These are phyloP conservation scores for Phytophthora tentaculata DNA, from an alignment of 352 stramenopile species.

Conservation along the genomic window DNA sequence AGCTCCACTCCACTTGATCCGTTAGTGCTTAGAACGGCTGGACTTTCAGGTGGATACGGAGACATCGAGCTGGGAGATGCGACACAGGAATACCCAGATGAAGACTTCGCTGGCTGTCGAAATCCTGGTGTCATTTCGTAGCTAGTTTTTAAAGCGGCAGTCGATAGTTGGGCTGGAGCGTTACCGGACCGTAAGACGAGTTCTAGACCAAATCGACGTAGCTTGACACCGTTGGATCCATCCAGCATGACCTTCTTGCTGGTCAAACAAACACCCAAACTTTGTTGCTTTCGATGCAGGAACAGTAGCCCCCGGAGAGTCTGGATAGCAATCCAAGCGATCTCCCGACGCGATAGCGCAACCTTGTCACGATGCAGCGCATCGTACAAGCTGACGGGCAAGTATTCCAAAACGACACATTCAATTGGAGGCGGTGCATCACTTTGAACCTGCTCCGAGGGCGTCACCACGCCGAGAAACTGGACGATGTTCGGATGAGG, in stretches of 20 bases:
- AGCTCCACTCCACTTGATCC: not conserved
- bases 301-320: constrained; percentile 51
- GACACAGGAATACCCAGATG: constrained; percentile 3
- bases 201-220: constrained; percentile 63
- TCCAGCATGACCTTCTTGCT: constrained; percentile 75
- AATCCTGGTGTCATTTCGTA: constrained; percentile 36
- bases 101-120: constrained; percentile 1
- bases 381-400: constrained; percentile 59
- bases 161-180: constrained; percentile 29
- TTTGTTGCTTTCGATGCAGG: constrained; percentile 44
- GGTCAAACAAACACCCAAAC: constrained; percentile 59
- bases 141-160: constrained; percentile 18
- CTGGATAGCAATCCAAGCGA: constrained; percentile 53
- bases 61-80: constrained; percentile 9
- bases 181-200: constrained; percentile 34
- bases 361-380: constrained; percentile 56
- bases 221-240: constrained; percentile 43
- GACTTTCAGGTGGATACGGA: constrained; percentile 17
- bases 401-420: constrained; percentile 52
- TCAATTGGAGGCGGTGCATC: constrained; percentile 3
- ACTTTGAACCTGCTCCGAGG: constrained; percentile 8
- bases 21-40: constrained; percentile 9
- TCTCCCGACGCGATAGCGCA: constrained; percentile 41
- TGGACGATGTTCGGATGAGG: constrained; percentile 61
- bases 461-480: constrained; percentile 46